These are phyloP conservation scores for Geotrichum reessii DNA, from an alignment of 1,139 yeast genomes.

Conservation along the genomic window DNA sequence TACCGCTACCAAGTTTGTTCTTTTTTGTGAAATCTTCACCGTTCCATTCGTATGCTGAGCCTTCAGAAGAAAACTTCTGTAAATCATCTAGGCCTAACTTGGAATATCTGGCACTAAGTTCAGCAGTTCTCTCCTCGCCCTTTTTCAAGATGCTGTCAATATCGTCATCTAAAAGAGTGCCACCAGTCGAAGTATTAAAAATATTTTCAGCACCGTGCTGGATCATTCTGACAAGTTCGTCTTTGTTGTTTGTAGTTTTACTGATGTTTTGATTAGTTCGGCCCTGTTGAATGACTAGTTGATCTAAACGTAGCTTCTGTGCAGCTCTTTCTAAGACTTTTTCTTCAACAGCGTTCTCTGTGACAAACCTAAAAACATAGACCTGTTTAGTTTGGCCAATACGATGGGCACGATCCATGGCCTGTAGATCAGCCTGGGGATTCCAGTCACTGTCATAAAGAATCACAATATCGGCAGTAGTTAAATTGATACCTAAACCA, in stretches of 20 bases:
- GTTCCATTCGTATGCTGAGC: constrained; percentile 93
- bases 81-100: constrained; percentile 85
- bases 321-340: constrained; percentile 95
- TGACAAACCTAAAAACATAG: constrained; percentile 82
- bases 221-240: constrained; percentile 88
- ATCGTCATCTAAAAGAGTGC: constrained; percentile 51
- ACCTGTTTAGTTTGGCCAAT: constrained; percentile 98
- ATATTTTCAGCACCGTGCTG: constrained; percentile 94
- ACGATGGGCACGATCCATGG: constrained; percentile 98
- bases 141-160: constrained; percentile 71
- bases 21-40: constrained; percentile 85
- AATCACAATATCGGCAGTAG: constrained; percentile 86
- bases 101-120: constrained; percentile 71
- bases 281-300: constrained; percentile 93
- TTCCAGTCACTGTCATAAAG: constrained; percentile 96
- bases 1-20: constrained; percentile 29
- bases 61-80: constrained; percentile 79
- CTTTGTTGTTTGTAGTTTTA: constrained; percentile 45
- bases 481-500: constrained; percentile 90
- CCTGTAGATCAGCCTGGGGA: constrained; percentile 97
- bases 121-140: constrained; percentile 78
- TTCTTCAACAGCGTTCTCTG: constrained; percentile 94
- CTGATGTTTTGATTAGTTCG: constrained; percentile 49
- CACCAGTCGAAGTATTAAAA: constrained; percentile 43
- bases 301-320: constrained; percentile 86